Conservation (phyloP, 2,329 filamentous ascomycete genomes). For the Phialemoniopsis sp. region DNA sequence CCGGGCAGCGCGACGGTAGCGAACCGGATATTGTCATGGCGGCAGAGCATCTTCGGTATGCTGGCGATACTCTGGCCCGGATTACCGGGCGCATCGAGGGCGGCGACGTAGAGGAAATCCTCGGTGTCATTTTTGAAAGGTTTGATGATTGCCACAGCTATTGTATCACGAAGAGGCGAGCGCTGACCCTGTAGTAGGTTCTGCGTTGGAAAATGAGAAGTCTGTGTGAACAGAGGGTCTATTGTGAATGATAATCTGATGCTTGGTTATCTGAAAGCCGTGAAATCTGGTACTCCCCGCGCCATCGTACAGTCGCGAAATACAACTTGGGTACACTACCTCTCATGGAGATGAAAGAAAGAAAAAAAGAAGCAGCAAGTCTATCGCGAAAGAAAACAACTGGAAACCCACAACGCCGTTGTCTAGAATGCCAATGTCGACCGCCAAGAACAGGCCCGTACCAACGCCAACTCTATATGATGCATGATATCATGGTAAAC, state of each 20-base stretch:
- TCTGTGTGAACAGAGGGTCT: constrained; percentile 2
- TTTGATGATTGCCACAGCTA: constrained; percentile 38
- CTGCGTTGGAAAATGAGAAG: constrained; percentile 38
- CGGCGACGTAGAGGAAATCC: constrained; percentile 89
- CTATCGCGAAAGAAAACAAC: too few relatives aligned
- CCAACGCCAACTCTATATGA: constrained; percentile 9
- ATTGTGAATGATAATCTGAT: too few relatives aligned
- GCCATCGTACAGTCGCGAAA: too few relatives aligned
- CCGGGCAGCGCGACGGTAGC: constrained; percentile 14
- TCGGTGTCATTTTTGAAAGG: constrained; percentile 98
- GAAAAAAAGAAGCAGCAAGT: too few relatives aligned
- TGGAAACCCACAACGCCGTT: too few relatives aligned
- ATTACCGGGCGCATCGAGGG: constrained; percentile 84
- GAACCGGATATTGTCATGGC: constrained; percentile 84
- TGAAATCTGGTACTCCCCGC: too few relatives aligned
- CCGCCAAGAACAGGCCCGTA: constrained; percentile 8
- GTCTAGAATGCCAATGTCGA: too few relatives aligned
- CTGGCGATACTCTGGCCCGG: constrained; percentile 73
- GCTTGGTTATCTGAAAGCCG: too few relatives aligned
- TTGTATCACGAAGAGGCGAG: not conserved
- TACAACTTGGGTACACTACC: too few relatives aligned
- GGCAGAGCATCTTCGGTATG: constrained; percentile 81
- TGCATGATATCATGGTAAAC: not conserved
- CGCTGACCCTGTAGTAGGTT: constrained; percentile 26
- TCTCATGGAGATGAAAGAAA: too few relatives aligned